Conservation (phyloP, 495 filamentous ascomycete genomes). For the Hamigera avellanea region DNA sequence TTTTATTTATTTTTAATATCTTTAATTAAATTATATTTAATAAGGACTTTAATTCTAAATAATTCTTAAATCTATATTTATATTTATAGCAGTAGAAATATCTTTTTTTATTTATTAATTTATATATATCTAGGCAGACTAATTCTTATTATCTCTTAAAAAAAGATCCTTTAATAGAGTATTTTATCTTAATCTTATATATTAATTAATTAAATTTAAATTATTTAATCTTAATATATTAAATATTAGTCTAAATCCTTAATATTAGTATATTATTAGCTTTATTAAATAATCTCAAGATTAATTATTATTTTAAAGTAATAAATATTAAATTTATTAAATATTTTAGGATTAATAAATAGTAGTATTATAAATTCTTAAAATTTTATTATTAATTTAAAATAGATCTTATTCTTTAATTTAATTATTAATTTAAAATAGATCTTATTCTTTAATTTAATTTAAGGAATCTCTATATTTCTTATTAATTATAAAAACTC, state of each 20-base stretch:
- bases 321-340: neutral
- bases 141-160: neutral
- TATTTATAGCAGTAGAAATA: constrained; percentile 1
- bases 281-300: constrained; percentile 1
- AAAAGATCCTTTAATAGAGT: neutral
- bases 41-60: neutral
- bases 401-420: constrained; percentile 2
- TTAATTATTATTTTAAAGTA: neutral
- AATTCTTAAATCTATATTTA: neutral
- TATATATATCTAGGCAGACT: neutral
- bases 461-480: too few relatives aligned
- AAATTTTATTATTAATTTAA: neutral
- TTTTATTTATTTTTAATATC: neutral
- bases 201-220: too few relatives aligned
- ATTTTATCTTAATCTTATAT: neutral
- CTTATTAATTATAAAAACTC: too few relatives aligned
- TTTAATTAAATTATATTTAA: neutral
- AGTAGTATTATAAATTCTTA: neutral
- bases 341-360: neutral
- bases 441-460: too few relatives aligned
- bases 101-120: constrained; percentile 1
- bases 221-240: neutral
- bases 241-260: neutral
- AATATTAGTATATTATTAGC: too few relatives aligned
- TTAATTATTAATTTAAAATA: neutral